Percentiles rank a stretch among this genome's conserved stretches.
Evolutionary conservation across 2,329 filamentous ascomycete species (phyloP).

Genomic region (Septoria petroselini): DNA sequence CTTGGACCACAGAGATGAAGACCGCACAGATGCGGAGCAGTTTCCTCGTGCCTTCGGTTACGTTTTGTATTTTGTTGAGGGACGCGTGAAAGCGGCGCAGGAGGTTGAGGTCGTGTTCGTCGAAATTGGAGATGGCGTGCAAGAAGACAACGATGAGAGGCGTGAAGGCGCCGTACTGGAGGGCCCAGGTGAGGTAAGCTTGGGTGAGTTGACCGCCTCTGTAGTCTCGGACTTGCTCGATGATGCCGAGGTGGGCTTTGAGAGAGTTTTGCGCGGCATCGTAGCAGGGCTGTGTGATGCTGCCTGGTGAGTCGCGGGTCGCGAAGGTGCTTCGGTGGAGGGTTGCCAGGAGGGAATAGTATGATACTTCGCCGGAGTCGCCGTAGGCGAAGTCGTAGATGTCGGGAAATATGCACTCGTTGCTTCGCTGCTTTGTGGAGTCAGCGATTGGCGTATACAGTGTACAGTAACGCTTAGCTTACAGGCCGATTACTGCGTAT

Average conservation of each 20-base stretch:
- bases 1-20: conserved; percentile 15
- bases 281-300: conserved; percentile 17
- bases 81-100: conserved; percentile 15
- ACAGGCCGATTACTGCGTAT: background rate
- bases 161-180: conserved; percentile 17
- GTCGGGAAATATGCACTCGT: conserved; percentile 10
- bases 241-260: conserved; percentile 13
- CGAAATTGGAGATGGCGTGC: conserved; percentile 14
- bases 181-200: conserved; percentile 16
- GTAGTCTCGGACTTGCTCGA: conserved; percentile 9
- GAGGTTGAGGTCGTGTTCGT: conserved; percentile 13
- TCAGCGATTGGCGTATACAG: background rate
- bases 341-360: conserved; percentile 18
- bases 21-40: conserved; percentile 15
- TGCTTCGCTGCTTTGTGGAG: background rate
- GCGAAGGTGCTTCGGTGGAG: conserved; percentile 15
- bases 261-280: conserved; percentile 16
- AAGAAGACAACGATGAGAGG: conserved; percentile 20
- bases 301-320: conserved; percentile 10
- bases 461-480: background rate
- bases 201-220: conserved; percentile 8
- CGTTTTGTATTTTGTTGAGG: conserved; percentile 9
- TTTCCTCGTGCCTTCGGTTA: conserved; percentile 7
- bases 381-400: conserved; percentile 12
- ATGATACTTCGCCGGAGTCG: conserved; percentile 6